Conservation (phyloP, 176 grass and related monocot species). For the Aegilops tauschii region DNA sequence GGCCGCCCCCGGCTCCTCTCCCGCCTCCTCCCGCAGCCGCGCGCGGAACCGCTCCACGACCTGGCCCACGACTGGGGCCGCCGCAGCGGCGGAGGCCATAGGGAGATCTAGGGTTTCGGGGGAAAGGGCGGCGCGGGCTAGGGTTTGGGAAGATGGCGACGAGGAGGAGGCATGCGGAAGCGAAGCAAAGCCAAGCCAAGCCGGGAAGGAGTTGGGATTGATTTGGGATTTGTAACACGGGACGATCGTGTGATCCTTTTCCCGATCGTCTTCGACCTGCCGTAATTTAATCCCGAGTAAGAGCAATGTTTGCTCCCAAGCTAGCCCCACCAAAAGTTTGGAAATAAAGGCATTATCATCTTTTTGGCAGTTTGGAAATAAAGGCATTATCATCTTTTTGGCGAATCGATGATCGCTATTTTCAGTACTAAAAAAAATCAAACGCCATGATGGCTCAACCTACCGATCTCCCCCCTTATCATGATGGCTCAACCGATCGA, state of each 20-base stretch:
- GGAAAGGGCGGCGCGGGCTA: background rate
- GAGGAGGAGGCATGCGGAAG: slow-evolving; percentile 20
- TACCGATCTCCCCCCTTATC: too few species aligned
- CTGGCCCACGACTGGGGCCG: slow-evolving; percentile 13
- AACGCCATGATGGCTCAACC: too few species aligned
- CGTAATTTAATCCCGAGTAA: slow-evolving; percentile 5
- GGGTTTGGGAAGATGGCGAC: slow-evolving; percentile 41
- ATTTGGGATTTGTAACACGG: slow-evolving; percentile 35
- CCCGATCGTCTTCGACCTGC: background rate
- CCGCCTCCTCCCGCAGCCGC: slow-evolving; percentile 60
- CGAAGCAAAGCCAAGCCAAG: too few species aligned
- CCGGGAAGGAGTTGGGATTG: background rate
- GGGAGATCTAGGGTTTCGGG: slow-evolving; percentile 14
- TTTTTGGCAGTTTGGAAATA: too few species aligned
- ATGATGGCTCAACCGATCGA: too few species aligned
- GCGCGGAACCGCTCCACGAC: slow-evolving; percentile 59
- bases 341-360: too few species aligned
- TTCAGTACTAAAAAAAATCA: too few species aligned
- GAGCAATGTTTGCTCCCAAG: too few species aligned
- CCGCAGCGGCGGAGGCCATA: slow-evolving; percentile 28
- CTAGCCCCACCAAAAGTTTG: too few species aligned
- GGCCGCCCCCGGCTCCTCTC: slow-evolving; percentile 10
- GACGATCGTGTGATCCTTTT: slow-evolving; percentile 9
- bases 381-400: too few species aligned
- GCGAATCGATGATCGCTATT: too few species aligned